Evolutionary conservation across 139 green algal species (phyloP), one percentile per base, ranked within the genome.

Genomic region (Axilococcus clingmanii): DNA sequence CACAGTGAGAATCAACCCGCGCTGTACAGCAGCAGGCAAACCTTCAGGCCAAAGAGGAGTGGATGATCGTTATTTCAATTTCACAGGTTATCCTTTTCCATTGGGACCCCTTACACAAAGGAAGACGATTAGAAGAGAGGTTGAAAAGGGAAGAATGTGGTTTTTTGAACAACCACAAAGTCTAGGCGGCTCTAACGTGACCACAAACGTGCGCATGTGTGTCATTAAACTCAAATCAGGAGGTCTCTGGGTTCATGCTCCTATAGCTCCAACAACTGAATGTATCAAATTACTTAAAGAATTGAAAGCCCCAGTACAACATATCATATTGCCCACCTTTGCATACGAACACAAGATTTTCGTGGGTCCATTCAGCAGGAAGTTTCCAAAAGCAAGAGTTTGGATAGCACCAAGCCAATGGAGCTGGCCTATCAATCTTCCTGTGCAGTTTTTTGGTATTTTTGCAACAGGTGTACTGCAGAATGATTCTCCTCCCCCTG

Each of bases 281-380:
- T 70, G 52, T 37, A 12, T 74, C 4, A 6, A 37, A 4, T 20
- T 73, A n/a, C 15, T 75, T n/a, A 65, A 67, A 52, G 76, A 89
- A 65, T 52, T 94, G 34, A 74, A 73, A 27, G 70, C 65, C 0
- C 70, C 69, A 4, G 86, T 96, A 19, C 71, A 88, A 57, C 68
- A 92, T 75, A 91, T 94, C 16, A 71, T 94, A 23, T 65, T 91
- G 57, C 72, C 83, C 42, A 95, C 86, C 0, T 87, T 80, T 72
- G 88, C 84, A 0, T 90, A 94, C 32, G 88, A 96, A 67, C 88
- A 96, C 73, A 95, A 95, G 70, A 70, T 70, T n/a, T 95, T 92
- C 55, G 76, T 93, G 19, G 80, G 72, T 8, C 80, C 82, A 8
- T 95, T 94, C 44, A 78, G 65, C 33, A 48, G 85, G 2, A 48